phyloP scores from a whole-genome alignment of 2,329 filamentous ascomycete species.

The Endothia cerciana region DNA sequence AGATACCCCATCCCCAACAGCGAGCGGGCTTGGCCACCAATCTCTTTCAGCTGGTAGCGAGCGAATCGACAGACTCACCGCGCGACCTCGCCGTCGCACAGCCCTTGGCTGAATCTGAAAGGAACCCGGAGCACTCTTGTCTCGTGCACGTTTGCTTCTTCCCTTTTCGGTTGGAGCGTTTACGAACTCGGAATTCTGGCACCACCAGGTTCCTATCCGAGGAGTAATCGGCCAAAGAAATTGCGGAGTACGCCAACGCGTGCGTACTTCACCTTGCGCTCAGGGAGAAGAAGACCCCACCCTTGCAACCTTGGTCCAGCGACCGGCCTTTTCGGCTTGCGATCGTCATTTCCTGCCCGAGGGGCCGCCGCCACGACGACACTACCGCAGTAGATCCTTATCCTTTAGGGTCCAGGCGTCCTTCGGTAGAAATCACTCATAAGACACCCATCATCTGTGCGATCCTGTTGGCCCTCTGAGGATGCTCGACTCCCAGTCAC shows the following conservation, averaged over 20 bases:
- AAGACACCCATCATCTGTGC: constrained; percentile 19
- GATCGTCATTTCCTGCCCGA: constrained; percentile 29
- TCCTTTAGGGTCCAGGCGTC: constrained; percentile 10
- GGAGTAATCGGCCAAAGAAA: constrained; percentile 8
- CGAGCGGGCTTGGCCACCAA: neutral
- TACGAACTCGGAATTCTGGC: constrained; percentile 14
- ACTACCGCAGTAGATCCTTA: constrained; percentile 27
- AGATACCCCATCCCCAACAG: neutral
- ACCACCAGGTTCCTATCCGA: constrained; percentile 9
- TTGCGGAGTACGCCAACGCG: constrained; percentile 25
- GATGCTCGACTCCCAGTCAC: constrained; percentile 40
- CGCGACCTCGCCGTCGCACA: constrained; percentile 18
- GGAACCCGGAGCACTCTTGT: constrained; percentile 11
- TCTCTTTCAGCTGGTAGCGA: constrained; percentile 1
- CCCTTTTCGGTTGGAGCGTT: constrained; percentile 14
- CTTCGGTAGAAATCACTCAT: constrained; percentile 16
- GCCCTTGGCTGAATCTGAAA: constrained; percentile 2
- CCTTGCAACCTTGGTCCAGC: constrained; percentile 12
- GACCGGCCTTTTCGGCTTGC: constrained; percentile 22
- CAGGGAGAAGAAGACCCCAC: constrained; percentile 24
- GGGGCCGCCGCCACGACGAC: constrained; percentile 24
- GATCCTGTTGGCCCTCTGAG: constrained; percentile 20
- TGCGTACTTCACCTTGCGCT: constrained; percentile 25
- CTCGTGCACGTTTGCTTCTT: constrained; percentile 18
- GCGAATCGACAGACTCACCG: neutral